Evolutionary conservation across 2,329 filamentous ascomycete species (phyloP), one percentile per base, ranked within the genome.

Genomic region (Aspergillus chevalieri): DNA sequence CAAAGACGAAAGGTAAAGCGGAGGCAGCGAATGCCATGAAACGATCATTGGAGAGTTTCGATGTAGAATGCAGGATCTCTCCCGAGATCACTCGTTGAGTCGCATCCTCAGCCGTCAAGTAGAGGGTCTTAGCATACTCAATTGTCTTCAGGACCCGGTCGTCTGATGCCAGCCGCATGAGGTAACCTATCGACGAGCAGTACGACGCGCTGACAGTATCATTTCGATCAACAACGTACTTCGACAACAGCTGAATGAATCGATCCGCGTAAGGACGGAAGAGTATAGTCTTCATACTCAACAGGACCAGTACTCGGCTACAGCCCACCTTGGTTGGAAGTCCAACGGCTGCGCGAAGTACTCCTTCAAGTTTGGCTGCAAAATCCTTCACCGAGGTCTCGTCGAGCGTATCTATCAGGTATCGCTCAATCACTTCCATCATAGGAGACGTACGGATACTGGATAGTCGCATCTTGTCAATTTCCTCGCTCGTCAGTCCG

Each of bases 311-410:
- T 2, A 96, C 84, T 48, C 89, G 83, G 55, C 86, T 87, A 62
- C 90, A 94, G 34, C 90, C 93, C 44, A 97, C 86, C 73, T 97
- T 97, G 0, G 90, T 94, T 2, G 92, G 92, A 71, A 97, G 84
- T 1, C 91, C 92, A 34, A 98, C 84, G 1, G 91, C 88, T 22
- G 80, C 84, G 65, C 92, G 93, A 69, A 97, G 89, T 0, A 87
- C 85, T 26, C 80, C 78, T 65, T 93, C 86, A 0, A 98, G 78
- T 42, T 77, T 81, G 2, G 84, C 83, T 33, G 85, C 83, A 8
- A 96, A 76, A 17, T 83, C 77, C 43, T 79, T 78, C 82, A 96
- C 92, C n/a, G 86, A 84, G 4, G 77, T 73, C 6, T 83, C 84
- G 62, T 97, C 89, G 1, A 94, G 78, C 47, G 88, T 83, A 52